These are phyloP conservation scores for Cadophora sp. DNA, from an alignment of 2,329 filamentous ascomycete species.

Conservation along the genomic window DNA sequence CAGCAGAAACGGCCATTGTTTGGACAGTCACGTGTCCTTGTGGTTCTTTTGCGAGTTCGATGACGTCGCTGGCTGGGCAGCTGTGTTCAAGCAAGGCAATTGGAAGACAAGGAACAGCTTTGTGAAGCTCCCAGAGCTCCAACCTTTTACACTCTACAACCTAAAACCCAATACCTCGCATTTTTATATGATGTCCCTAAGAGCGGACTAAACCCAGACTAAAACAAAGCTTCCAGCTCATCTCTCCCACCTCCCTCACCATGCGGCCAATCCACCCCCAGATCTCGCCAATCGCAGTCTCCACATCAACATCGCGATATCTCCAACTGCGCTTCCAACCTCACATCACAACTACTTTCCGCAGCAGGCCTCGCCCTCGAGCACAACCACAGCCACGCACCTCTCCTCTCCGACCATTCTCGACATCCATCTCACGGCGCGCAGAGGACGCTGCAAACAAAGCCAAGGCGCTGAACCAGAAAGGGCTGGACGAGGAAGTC, in stretches of 20 bases:
- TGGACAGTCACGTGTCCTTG: neutral
- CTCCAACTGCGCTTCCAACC: constrained; percentile 15
- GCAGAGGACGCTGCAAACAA: constrained; percentile 21
- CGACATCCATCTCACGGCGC: neutral
- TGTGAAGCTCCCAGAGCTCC: neutral
- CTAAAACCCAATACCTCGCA: neutral
- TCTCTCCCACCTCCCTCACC: neutral
- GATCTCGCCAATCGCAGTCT: constrained; percentile 14
- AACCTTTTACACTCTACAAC: neutral
- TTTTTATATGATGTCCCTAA: neutral
- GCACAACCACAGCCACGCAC: neutral
- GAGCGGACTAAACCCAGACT: neutral
- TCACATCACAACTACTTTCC: constrained; percentile 25
- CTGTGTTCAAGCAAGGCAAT: constrained; percentile 6
- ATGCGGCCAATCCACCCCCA: constrained; percentile 1
- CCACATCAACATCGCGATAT: constrained; percentile 10
- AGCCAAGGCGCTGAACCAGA: constrained; percentile 37
- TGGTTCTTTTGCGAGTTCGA: constrained; percentile 5
- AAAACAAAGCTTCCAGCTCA: neutral
- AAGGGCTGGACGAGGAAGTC: constrained; percentile 44
- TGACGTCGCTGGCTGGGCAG: neutral
- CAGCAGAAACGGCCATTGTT: too few species aligned
- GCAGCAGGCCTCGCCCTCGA: constrained; percentile 28
- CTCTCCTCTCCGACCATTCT: constrained; percentile 1
- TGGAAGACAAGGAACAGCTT: neutral